phyloP scores from a whole-genome alignment of 345 rosid species.

The Euphorbia peplus region DNA sequence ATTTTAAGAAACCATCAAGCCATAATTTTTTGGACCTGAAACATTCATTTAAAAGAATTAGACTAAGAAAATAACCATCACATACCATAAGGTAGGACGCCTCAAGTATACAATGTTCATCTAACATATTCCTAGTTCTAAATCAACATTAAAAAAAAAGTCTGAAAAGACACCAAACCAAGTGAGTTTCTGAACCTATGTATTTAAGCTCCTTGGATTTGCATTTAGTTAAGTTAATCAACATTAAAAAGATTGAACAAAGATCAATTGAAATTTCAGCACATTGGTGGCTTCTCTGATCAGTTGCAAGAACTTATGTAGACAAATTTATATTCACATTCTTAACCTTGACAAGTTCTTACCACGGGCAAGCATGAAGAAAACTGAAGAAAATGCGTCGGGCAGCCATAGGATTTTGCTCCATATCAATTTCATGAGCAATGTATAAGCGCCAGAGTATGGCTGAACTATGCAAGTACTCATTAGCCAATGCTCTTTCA shows the following conservation, averaged over 20 bases:
- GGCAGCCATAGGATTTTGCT: slow-evolving; percentile 57
- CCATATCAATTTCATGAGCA: slow-evolving; percentile 67
- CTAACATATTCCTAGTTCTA: too few relatives aligned
- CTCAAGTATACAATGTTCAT: too few relatives aligned
- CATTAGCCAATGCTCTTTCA: slow-evolving; percentile 80
- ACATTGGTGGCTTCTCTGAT: neutral
- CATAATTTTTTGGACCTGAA: slow-evolving; percentile 84
- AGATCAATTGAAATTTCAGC: neutral
- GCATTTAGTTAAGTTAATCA: neutral
- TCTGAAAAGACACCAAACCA: neutral
- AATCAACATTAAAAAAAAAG: too few relatives aligned
- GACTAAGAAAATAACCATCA: neutral
- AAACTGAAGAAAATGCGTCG: slow-evolving; percentile 81
- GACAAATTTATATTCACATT: neutral
- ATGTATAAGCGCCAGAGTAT: slow-evolving; percentile 87
- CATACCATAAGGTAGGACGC: too few relatives aligned
- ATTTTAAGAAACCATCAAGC: slow-evolving; percentile 83
- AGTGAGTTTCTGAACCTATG: too few relatives aligned
- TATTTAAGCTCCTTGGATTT: neutral
- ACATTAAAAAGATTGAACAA: neutral
- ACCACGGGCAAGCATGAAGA: slow-evolving; percentile 95
- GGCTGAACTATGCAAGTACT: slow-evolving; percentile 50
- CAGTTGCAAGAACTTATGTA: neutral
- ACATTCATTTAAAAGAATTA: neutral
- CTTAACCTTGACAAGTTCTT: too few relatives aligned